Base-by-base conservation (phyloP, 2,329 filamentous ascomycete species). In the Neofusicoccum laricinum region DNA sequence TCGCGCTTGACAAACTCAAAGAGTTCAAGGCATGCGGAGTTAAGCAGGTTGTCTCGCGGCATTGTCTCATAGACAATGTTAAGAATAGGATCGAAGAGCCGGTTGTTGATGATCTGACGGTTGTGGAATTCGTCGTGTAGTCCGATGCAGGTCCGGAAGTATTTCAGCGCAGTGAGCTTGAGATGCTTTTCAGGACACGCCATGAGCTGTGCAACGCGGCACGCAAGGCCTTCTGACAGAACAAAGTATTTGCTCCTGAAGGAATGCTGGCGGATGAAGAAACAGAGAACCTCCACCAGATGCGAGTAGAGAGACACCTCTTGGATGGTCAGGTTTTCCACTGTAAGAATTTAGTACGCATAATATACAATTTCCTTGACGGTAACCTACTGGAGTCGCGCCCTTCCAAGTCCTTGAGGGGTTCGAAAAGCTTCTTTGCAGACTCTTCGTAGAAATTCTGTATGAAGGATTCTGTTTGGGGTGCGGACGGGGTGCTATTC, bases 101-200 rank as follows among this genome's bases (percentile, higher is more conserved):
- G 87, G 73, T 93, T 90, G 69, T 93, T 88, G 30, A 89, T 90
- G 70, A 98, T 86, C 70, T 97, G 90, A 62, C 89, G 90, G 71
- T 92, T 89, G 75, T 97, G 97, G 70, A 95, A 96, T 63, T 96
- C 92, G 73, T 98, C 94, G 72, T 95, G 90, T 41, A 97, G 84
- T 50, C 88, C 88, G 65, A 97, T 85, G 66, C 96, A 86, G 49
- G 91, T 91, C 38, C 94, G 90, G 80, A 98, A 94, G 79, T 97
- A 97, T 74, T 97, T 95, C 69, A 99, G 85, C 5, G 93, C 92
- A 71, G 92, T 91, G 48, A 99, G 85, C 77, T 94, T 93, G 68
- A 99, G 80, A 75, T 97, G 93, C 80, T 98, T 98, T 77, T 98
- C 92, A 10, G 88, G 88, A 66, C 90, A 93, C 49, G 83, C 82